Evolutionary conservation across 2,329 filamentous ascomycete genomes (phyloP).

Genomic region (Arthroderma sp.): DNA sequence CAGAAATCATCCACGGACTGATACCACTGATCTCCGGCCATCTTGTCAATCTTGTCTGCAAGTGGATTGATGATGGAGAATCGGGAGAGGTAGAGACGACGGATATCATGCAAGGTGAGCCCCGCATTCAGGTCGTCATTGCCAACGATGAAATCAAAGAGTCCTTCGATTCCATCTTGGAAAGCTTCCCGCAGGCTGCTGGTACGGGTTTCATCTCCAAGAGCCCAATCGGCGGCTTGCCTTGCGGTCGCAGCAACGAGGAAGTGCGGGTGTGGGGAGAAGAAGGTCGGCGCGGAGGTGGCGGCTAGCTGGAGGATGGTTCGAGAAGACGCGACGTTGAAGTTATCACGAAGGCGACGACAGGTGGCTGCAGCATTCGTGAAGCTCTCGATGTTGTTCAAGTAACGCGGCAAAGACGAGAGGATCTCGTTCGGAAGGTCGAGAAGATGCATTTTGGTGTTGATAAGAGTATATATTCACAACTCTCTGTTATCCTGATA

Average conservation of each 20-base stretch:
- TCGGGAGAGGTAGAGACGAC: conserved; percentile 16
- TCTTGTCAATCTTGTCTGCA: conserved; percentile 21
- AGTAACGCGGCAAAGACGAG: no score
- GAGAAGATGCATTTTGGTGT: no score
- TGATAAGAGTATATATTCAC: no score
- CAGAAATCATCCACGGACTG: conserved; percentile 15
- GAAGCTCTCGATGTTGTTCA: no score
- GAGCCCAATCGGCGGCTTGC: conserved; percentile 23
- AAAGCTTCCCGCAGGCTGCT: conserved; percentile 12
- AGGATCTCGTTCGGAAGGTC: no score
- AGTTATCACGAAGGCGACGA: conserved; percentile 12
- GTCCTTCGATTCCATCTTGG: conserved; percentile 18
- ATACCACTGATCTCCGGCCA: conserved; percentile 20
- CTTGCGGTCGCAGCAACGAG: conserved; percentile 21
- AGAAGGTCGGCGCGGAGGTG: conserved; percentile 22
- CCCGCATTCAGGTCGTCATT: conserved; percentile 11
- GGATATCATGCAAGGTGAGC: conserved; percentile 21
- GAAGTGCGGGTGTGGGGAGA: conserved; percentile 25
- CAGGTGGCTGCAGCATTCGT: no score
- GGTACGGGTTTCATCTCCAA: conserved; percentile 14
- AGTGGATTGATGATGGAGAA: conserved; percentile 22
- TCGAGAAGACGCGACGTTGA: conserved; percentile 12
- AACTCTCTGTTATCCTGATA: no score
- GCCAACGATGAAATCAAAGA: conserved; percentile 18
- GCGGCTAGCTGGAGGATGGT: conserved; percentile 21